Evolutionary conservation across 2,329 filamentous ascomycete genomes (phyloP).

Genomic region (Ceratocystis colombiana): DNA sequence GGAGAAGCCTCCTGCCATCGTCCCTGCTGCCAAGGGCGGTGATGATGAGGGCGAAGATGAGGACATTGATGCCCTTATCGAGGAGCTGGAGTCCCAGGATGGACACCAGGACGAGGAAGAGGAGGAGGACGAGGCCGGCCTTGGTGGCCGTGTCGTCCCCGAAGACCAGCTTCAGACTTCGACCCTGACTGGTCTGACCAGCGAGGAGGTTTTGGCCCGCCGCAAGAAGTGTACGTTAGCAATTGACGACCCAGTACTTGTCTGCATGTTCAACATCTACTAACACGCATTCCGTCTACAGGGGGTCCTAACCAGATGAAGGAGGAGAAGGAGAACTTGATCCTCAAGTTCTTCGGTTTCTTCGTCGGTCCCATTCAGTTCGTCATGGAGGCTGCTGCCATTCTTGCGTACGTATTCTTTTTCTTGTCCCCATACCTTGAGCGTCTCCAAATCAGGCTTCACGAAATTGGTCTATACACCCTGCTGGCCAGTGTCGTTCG

Average conservation of each 20-base stretch:
- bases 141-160: constrained; percentile 51
- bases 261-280: background rate
- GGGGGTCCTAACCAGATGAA: constrained; percentile 76
- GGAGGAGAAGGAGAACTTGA: constrained; percentile 75
- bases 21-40: constrained; percentile 32
- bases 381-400: constrained; percentile 79
- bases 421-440: constrained; percentile 36
- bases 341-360: constrained; percentile 73
- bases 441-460: background rate
- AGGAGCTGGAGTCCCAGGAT: constrained; percentile 75
- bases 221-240: constrained; percentile 50
- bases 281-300: constrained; percentile 34
- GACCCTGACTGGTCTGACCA: constrained; percentile 56
- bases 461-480: background rate
- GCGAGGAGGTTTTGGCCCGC: constrained; percentile 52
- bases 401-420: constrained; percentile 71
- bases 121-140: constrained; percentile 42
- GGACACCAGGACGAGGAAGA: constrained; percentile 56
- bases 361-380: constrained; percentile 87
- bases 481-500: constrained; percentile 1
- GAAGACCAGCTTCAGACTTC: constrained; percentile 72
- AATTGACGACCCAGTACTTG: constrained; percentile 31
- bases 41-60: constrained; percentile 63
- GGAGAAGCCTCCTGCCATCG: constrained; percentile 40
- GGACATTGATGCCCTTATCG: constrained; percentile 77